Evolutionary conservation across 192 early-diverging fungal genomes (phyloP).

Genomic region (Phycomyces blakesleeanus): DNA sequence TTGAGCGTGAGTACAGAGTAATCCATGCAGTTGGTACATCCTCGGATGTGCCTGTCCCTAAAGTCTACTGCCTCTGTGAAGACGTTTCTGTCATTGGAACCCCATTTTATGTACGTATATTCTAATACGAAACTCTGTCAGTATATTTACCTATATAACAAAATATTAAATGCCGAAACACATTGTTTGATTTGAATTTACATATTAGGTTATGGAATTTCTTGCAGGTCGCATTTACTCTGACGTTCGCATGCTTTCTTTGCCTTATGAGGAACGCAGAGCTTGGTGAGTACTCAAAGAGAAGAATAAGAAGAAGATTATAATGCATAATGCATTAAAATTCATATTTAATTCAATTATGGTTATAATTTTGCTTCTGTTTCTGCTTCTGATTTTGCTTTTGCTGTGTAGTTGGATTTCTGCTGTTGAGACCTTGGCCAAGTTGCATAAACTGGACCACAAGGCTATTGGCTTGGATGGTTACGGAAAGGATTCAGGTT

Average conservation of each 20-base stretch:
- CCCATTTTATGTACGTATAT: slow-evolving; percentile 76
- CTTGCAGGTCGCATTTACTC: slow-evolving; percentile 85
- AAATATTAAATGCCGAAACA: no score
- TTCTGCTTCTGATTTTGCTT: slow-evolving; percentile 3
- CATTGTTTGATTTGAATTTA: no score
- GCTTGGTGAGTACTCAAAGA: slow-evolving; percentile 38
- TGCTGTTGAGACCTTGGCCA: slow-evolving; percentile 72
- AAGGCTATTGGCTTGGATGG: slow-evolving; percentile 57
- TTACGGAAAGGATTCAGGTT: slow-evolving; percentile 67
- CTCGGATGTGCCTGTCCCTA: slow-evolving; percentile 85
- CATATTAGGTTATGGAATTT: slow-evolving; percentile 87
- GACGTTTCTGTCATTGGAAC: slow-evolving; percentile 82
- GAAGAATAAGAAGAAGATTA: background rate
- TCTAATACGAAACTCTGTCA: no score
- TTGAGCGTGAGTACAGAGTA: slow-evolving; percentile 87
- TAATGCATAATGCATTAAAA: no score
- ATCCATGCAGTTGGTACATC: slow-evolving; percentile 70
- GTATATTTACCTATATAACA: no score
- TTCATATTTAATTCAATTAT: no score
- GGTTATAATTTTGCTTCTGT: no score
- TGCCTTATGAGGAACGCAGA: slow-evolving; percentile 51
- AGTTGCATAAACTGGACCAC: slow-evolving; percentile 75
- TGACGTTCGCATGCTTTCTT: slow-evolving; percentile 53
- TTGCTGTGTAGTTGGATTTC: slow-evolving; percentile 58
- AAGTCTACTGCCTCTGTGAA: slow-evolving; percentile 84